Evolutionary conservation across 768 basidiomycete genomes (phyloP).

Genomic region (Cystoderma amianthinum): DNA sequence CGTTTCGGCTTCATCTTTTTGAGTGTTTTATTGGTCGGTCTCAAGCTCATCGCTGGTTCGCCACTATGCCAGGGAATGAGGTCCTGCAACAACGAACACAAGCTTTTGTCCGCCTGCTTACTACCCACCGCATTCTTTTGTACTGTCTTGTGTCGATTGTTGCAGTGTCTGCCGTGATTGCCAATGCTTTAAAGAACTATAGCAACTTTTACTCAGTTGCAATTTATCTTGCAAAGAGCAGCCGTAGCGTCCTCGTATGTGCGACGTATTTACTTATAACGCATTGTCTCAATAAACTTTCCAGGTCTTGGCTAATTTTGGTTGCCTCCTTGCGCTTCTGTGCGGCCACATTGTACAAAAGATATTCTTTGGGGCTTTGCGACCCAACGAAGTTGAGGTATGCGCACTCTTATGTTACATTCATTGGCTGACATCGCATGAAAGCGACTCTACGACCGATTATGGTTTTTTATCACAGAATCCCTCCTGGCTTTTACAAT

Average conservation of each 20-base stretch:
- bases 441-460: conserved; percentile 91
- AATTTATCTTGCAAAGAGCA: conserved; percentile 89
- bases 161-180: conserved; percentile 66
- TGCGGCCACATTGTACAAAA: conserved; percentile 74
- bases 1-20: background rate
- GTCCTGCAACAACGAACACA: conserved; percentile 45
- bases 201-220: conserved; percentile 93
- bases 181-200: conserved; percentile 74
- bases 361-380: conserved; percentile 86
- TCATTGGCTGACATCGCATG: background rate
- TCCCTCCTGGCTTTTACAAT: conserved; percentile 95
- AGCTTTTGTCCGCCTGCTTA: conserved; percentile 40
- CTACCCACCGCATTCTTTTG: conserved; percentile 57
- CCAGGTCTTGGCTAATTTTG: conserved; percentile 90
- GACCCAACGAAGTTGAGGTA: conserved; percentile 90
- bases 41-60: conserved; percentile 1
- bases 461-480: conserved; percentile 98
- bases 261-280: background rate
- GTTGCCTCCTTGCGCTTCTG: conserved; percentile 68
- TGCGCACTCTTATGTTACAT: conserved; percentile 10
- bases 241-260: conserved; percentile 83
- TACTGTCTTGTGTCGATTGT: conserved; percentile 64
- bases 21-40: background rate
- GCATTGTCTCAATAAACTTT: conserved; percentile 4
- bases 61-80: conserved; percentile 42